Evolutionary conservation across 2,329 filamentous ascomycete genomes (phyloP), one percentile per base, ranked within the genome.

Genomic region (Ascosphaera apis): DNA sequence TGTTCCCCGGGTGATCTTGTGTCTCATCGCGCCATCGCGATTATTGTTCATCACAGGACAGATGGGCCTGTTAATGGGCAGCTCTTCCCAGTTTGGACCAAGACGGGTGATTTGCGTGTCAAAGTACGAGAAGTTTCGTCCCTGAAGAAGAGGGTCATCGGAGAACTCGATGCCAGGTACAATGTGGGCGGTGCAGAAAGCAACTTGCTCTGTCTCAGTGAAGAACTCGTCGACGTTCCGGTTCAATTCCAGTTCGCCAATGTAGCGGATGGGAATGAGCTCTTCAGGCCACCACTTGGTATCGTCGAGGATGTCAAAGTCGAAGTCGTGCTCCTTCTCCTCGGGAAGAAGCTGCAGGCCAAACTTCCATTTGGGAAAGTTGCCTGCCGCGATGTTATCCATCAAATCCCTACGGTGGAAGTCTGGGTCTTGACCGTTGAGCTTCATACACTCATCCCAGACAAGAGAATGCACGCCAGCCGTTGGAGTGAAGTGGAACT

Each of bases 261-360:
- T 78, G 48, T 81, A 80, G 5, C 75, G 67, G 15, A 86, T 63
- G 0, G 80, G 80, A 0, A 83, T 60, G 0, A 72, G 55, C 9
- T 86, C 76, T 48, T 88, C 77, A 0, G 80, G 81, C 79, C 80
- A 88, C 17, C 86, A 54, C 57, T 91, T 88, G 27, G 81, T 91
- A 1, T 80, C 74, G 44, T 91, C 81, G 1, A 91, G 66, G 19
- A 86, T 75, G 46, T 88, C 81, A 41, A 88, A 86, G 4, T 86
- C 80, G 41, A 86, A 91, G 12, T 79, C 69, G 41, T 86, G 63
- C 49, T 80, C 69, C 34, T 72, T 65, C 6, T 63, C 64, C 43
- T 86, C 79, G 0, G 75, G 67, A 15, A 88, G 67, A 3, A 73
- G 63, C 48, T 91, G 81, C n/a, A 91, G 72, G 31, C 76, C 78